Base-by-base conservation (phyloP, 345 rosid species). In the Punica granatum region DNA sequence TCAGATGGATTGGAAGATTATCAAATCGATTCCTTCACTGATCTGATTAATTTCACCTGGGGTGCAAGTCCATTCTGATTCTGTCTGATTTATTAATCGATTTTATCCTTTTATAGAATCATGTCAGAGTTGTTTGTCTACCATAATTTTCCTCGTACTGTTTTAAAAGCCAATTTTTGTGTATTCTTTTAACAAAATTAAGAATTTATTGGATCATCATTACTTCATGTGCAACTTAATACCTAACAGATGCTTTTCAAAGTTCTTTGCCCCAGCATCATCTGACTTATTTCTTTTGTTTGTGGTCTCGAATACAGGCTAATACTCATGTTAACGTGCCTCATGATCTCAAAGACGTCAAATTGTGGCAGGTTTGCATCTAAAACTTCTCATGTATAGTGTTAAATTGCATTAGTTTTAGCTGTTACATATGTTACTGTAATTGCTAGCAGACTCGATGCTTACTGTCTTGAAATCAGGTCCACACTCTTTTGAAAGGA, bases 401-500 rank as follows among this genome's bases (percentile, higher is more conserved):
- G 11, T 30, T 15, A 16, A 35, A 18, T 61, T 63, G n/a, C 43
- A 8, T 63, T 25, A 23, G 25, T 35, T 65, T 15, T 33, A 33
- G 19, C 33, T 66, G 61, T 48, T 37, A 4, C 9, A 11, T 67
- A 26, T 42, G 21, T 30, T 49, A 15, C n/a, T 48, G 0, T 37
- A 19, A 19, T 49, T 49, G 25, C 28, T 61, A 30, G 16, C 33
- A 33, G 65, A 10, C n/a, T 19, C 41, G 16, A 35, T 21, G 16
- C 13, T 33, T 36, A 19, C 48, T 39, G 9, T 36, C 10, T 2
- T 63, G 43, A 26, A 37, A n/a, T 37, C 77, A 94, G 99, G 97
- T 94, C 62, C 99, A 89, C 67, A 91, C 99, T 11, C 93, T 94
- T 39, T 76, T 94, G 76, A 94, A 94, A 77, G 99, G 99, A 62